Base-by-base conservation (phyloP, 2,329 filamentous ascomycete genomes). In the Pseudocercospora pini-densiflorae region DNA sequence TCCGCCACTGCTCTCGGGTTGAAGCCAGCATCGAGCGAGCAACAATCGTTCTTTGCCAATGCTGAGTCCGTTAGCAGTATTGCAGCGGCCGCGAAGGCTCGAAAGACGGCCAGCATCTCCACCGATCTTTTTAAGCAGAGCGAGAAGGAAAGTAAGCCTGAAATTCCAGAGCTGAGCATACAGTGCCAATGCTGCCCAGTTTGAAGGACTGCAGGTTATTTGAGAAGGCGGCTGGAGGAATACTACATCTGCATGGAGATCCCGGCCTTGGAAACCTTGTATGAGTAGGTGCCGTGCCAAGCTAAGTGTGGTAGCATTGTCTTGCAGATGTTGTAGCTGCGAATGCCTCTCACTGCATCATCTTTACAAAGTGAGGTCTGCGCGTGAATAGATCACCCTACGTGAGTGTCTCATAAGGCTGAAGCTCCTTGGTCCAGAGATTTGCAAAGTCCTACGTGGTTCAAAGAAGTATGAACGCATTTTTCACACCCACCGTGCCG, bases 11-110 rank as follows among this genome's bases (percentile, higher is more conserved):
- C 45, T 16, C 51, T 58, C 7, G 69, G 61, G 33, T 69, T 55
- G 55, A 58, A 71, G 5, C 69, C 69, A 5, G 61, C 59, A 16
- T 69, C 49, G 6, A 65, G 54, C 14, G 45, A 36, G 45, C 66
- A 70, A 47, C 66, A 68, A 4, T 64, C 58, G 21, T 67, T 58
- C 12, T 2, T 31, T 49, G 58, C 58, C 16, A 43, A 27, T 23
- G 31, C 31, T 19, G 12, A 6, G 12, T 5, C 14, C 3, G 16
- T 24, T 2, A 24, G 8, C 31, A 58, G 14, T 31, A 33, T 23
- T 58, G 54, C 9, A 2, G 7, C 31, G 33, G 29, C 54, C 14
- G 54, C 5, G 6, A 58, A 43, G 2, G 1, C 36, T 5, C 12
- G 16, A n/a, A 40, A 16, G 7, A 45, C 12, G 27, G 45, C 14